phyloP scores from a whole-genome alignment of 2,329 filamentous ascomycete genomes.

The Cadophora sp. region DNA sequence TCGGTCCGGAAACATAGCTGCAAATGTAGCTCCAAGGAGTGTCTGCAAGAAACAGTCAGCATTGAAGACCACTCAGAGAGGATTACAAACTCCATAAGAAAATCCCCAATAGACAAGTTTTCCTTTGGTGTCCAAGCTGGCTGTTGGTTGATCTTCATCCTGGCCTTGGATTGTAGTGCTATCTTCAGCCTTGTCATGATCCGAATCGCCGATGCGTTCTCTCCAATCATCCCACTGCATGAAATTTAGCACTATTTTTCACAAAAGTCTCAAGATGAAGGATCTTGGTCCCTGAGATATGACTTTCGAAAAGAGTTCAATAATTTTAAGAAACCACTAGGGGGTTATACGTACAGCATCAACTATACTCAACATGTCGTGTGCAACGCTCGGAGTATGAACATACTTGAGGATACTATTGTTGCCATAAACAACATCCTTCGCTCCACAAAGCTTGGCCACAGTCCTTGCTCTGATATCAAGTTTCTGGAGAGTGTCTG shows the following conservation, averaged over 20 bases:
- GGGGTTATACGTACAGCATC: conserved; percentile 32
- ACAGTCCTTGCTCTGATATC: conserved; percentile 53
- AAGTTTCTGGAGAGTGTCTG: conserved; percentile 54
- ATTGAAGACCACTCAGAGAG: not conserved
- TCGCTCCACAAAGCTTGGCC: conserved; percentile 51
- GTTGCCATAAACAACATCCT: conserved; percentile 39
- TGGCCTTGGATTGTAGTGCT: not conserved
- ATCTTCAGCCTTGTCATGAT: not conserved
- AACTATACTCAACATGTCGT: conserved; percentile 48
- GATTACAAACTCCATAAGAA: conserved; percentile 51
- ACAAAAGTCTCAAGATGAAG: not conserved
- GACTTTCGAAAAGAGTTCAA: too few relatives aligned
- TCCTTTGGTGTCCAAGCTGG: conserved; percentile 36
- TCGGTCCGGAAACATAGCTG: conserved; percentile 52
- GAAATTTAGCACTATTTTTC: not conserved
- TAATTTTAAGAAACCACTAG: not conserved
- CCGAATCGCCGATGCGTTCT: conserved; percentile 2
- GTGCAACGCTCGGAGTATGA: conserved; percentile 45
- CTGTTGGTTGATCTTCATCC: not conserved
- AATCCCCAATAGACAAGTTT: conserved; percentile 55
- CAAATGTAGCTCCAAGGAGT: conserved; percentile 53
- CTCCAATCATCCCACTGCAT: conserved; percentile 41
- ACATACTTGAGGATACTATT: conserved; percentile 43
- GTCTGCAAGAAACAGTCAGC: conserved; percentile 30
- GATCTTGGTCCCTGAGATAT: not conserved